Base-by-base conservation (phyloP, 352 stramenopile genomes). In the Globisporangium megalacanthum region DNA sequence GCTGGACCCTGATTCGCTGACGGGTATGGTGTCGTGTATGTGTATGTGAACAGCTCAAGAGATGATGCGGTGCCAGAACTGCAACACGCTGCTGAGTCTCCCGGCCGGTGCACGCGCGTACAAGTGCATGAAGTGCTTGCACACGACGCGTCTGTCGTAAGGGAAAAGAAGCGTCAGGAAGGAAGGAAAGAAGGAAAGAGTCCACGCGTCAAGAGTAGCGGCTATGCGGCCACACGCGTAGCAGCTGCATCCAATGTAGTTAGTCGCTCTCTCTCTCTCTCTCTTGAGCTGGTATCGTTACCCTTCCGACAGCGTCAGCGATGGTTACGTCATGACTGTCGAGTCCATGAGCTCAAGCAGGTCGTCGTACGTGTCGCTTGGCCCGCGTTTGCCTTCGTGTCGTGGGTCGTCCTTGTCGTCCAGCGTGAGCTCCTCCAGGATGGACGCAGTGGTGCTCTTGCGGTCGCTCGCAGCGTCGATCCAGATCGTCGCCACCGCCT, bases 331-430 rank as follows among this genome's bases (percentile, higher is more conserved):
- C 45, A 46, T 71, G 8, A 69, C 66, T 31, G 71, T 83, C 31
- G 77, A 83, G 68, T 96, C 89, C 86, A 97, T 94, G 56, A 97
- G 79, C 29, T 89, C 77, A 2, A 97, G 79, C 54, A 97, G 52
- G 58, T 96, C 84, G 58, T 96, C 83, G 25, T 29, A 29, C 4
- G 25, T 29, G 25, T 29, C 25, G 35, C 55, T 75, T 36, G 60
- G 59, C 11, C 58, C 63, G 14, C 58, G 66, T 73, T 76, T 88
- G 25, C 55, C 60, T 25, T 86, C 76, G 14, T 64, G 62, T 49
- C 83, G 69, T 17, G 50, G 25, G 25, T 29, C 62, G n/a, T 80
- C 72, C 46, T 70, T 49, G n/a, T 49, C 70, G 20, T 80, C 81
- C 8, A 86, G 51, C 52, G 84, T 80, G 51, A 96, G 75, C 45